Evolutionary conservation across 176 grass and related monocot species (phyloP).

Genomic region (Oryza meridionalis): DNA sequence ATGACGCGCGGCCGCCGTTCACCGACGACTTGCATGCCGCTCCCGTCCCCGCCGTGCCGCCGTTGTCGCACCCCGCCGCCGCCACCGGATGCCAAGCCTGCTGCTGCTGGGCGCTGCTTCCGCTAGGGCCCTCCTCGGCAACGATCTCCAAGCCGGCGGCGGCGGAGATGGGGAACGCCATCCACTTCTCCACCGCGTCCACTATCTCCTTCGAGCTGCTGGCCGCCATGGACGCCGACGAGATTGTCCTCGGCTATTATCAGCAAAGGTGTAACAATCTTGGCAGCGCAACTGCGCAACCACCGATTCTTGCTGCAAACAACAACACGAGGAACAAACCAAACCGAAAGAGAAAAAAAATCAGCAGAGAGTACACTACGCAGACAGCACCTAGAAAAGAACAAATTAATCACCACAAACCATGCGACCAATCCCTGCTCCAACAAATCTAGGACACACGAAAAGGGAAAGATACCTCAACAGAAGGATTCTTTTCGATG

Average conservation of each 20-base stretch:
- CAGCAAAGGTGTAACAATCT: neutral
- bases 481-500: neutral
- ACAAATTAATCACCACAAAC: neutral
- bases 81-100: constrained; percentile 2
- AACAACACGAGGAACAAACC: neutral
- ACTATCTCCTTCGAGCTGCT: constrained; percentile 15
- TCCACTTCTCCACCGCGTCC: constrained; percentile 42
- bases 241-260: neutral
- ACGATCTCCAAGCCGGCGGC: constrained; percentile 41
- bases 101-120: neutral
- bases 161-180: constrained; percentile 35
- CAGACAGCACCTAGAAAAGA: neutral
- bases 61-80: neutral
- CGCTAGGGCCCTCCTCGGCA: constrained; percentile 33
- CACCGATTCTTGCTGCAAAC: neutral
- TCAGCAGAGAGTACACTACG: neutral
- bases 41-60: neutral
- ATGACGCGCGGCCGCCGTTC: neutral
- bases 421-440: neutral
- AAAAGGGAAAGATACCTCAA: neutral
- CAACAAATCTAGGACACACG: neutral
- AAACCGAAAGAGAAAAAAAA: neutral
- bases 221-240: constrained; percentile 33
- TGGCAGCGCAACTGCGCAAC: too few relatives aligned
- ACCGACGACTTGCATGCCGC: constrained; percentile 32